Percentiles rank a stretch among this genome's conserved stretches.
Conservation (phyloP, 805 yeast species). For the Yamadazyma tumulicola region DNA sequence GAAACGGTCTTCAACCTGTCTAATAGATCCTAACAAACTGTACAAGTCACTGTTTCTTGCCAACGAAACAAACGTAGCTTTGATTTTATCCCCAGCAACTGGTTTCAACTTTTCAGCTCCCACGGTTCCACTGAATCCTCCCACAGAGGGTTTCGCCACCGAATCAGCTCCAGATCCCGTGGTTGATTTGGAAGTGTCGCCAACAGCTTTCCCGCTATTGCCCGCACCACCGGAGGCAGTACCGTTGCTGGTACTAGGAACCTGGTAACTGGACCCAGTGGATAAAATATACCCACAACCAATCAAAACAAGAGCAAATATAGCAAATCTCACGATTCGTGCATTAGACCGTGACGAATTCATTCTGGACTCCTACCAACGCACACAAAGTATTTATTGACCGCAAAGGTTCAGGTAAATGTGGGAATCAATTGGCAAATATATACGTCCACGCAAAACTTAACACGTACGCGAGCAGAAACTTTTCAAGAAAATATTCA, state of each 20-base stretch:
- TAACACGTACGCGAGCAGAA: background rate
- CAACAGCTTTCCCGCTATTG: conserved; percentile 1
- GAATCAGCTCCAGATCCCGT: background rate
- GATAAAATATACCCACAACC: conserved; percentile 36
- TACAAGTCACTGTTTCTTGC: conserved; percentile 75
- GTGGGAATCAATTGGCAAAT: no score
- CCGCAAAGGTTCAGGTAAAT: no score
- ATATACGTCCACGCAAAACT: no score
- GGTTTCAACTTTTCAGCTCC: conserved; percentile 12
- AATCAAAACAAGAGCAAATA: conserved; percentile 34
- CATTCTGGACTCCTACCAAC: conserved; percentile 11
- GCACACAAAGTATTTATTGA: background rate
- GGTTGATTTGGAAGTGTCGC: background rate
- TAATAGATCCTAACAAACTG: conserved; percentile 59
- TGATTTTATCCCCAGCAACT: conserved; percentile 50
- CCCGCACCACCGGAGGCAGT: conserved; percentile 4
- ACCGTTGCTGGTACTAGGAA: conserved; percentile 2
- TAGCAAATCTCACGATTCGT: conserved; percentile 34
- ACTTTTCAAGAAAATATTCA: background rate
- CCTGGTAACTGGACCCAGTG: conserved; percentile 29
- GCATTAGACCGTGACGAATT: conserved; percentile 33
- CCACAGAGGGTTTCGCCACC: background rate
- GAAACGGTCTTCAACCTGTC: conserved; percentile 86
- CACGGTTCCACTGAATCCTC: conserved; percentile 5
- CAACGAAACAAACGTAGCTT: conserved; percentile 75